Evolutionary conservation across 768 basidiomycete species (phyloP), one percentile per base, ranked within the genome.

Genomic region (Dendrothele bispora): DNA sequence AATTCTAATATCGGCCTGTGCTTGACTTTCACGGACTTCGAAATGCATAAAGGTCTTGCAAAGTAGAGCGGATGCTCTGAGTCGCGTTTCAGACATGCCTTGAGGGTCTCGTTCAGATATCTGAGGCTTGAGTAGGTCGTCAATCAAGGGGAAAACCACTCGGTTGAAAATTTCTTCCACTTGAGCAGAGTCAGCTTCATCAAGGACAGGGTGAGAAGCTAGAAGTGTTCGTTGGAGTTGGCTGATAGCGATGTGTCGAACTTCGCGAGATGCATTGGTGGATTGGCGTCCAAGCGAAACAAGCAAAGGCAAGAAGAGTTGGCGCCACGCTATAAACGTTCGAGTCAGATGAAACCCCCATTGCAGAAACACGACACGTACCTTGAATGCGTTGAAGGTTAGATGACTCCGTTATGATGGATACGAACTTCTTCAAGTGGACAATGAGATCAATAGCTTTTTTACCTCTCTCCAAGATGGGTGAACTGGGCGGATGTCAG

Each of bases 1-100:
- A 24, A 88, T 73, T 28, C 82, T 73, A 40, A 90, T 80, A 62
- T 91, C 84, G 14, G 77, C 71, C 35, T 77, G 71, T 10, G 67
- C 70, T 52, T 78, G 73, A 38, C 71, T 79, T 46, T 91, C 84
- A 11, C 86, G 79, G 34, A 92, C 74, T 53, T 93, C 87, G 49
- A 93, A 88, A 57, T 95, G 92, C 79, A 98, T 88, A 70, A 99
- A 98, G 10, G 84, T 82, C 70, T 97, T 97, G 78, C 94, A 97
- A 27, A 97, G 73, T 47, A 98, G 69, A n/a, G 88, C 90, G 24
- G 86, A 88, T 4, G 89, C 94, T 24, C 91, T 79, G 27, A 98
- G 63, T 3, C 95, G 80, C 7, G 91, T 95, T 69, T 98, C 95
- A 3, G 87, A 80, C 83, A 98, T 90, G 24, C 91, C 93, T 54